Percentiles rank a stretch among this genome's conserved stretches.
Evolutionary conservation across 805 yeast genomes (phyloP).

Genomic region (Yarrowia sp.): DNA sequence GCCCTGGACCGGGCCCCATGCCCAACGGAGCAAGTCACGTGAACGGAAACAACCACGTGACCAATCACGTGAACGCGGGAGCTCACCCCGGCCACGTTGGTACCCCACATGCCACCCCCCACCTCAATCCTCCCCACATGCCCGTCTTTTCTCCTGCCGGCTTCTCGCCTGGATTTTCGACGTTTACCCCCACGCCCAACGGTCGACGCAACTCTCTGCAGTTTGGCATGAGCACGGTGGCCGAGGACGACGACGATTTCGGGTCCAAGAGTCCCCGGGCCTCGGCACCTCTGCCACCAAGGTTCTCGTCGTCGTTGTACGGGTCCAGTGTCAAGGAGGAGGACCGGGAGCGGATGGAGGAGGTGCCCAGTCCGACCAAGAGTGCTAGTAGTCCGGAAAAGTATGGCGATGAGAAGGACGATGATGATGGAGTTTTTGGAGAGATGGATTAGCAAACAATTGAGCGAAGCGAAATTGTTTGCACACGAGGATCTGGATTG

Average conservation of each 20-base stretch:
- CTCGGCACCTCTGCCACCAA: background rate
- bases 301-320: background rate
- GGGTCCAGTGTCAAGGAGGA: background rate
- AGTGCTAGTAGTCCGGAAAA: conserved; percentile 17
- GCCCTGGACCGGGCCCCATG: background rate
- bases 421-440: conserved; percentile 23
- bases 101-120: no score
- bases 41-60: background rate
- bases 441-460: background rate
- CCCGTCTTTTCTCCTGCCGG: background rate
- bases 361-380: conserved; percentile 19
- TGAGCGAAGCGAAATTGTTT: background rate
- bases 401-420: conserved; percentile 21
- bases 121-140: background rate
- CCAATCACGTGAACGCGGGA: background rate
- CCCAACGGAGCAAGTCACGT: background rate
- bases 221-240: conserved; percentile 4
- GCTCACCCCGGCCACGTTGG: no score
- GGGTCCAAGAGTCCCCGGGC: conserved; percentile 3
- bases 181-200: background rate
- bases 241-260: conserved; percentile 10
- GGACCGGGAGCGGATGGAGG: conserved; percentile 1
- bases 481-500: no score
- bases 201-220: conserved; percentile 8
- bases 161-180: background rate